Percentiles rank a stretch among this genome's conserved stretches.
phyloP scores from a whole-genome alignment of 257 asterid species.

The Solanum peruvianum region DNA sequence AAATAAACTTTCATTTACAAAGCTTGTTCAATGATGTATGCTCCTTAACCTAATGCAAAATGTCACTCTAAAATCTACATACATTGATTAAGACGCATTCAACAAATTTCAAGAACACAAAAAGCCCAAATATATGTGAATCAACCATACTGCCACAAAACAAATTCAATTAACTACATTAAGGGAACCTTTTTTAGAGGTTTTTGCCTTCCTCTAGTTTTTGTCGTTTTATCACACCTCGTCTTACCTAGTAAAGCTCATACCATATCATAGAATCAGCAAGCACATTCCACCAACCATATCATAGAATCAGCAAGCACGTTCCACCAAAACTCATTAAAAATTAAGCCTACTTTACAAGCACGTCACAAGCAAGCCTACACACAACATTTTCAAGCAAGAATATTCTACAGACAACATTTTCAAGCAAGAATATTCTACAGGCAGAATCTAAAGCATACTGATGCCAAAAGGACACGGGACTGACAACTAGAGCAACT shows the following conservation, averaged over 20 bases:
- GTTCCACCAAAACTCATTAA: neutral
- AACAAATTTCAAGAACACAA: neutral
- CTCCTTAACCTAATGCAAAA: neutral
- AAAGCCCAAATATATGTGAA: neutral
- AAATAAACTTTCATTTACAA: neutral
- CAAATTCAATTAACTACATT: neutral
- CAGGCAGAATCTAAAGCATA: neutral
- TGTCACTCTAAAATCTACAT: neutral
- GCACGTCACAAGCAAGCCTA: neutral
- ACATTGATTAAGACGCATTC: neutral
- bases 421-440: neutral
- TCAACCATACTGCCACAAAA: neutral
- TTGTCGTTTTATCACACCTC: neutral
- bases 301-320: neutral
- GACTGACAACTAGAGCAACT: no score
- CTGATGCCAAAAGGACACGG: neutral
- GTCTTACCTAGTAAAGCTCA: neutral
- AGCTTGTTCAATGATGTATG: neutral
- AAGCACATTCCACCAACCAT: neutral
- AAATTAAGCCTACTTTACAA: neutral
- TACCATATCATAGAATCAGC: neutral
- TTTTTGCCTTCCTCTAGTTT: neutral
- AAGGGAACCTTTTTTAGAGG: neutral
- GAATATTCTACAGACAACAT: neutral
- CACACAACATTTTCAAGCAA: neutral